phyloP scores from a whole-genome alignment of 371 early-diverging fungal genomes.

The Mucor irregularis region DNA sequence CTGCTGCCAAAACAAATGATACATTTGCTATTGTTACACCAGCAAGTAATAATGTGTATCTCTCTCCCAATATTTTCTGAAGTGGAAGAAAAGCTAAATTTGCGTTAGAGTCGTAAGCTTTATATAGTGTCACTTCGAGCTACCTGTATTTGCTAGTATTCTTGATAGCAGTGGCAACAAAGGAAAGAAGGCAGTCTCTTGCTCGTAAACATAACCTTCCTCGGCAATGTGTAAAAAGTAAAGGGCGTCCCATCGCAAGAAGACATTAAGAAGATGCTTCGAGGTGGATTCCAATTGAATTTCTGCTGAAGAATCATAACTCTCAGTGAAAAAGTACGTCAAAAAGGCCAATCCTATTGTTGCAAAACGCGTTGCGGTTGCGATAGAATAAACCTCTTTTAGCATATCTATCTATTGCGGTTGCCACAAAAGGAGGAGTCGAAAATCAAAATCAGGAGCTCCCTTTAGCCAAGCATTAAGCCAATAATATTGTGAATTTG shows the following conservation, averaged over 20 bases:
- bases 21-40: conserved; percentile 76
- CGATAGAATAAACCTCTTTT: conserved; percentile 29
- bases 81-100: conserved; percentile 47
- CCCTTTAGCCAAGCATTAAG: too few species aligned
- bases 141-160: conserved; percentile 40
- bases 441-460: too few species aligned
- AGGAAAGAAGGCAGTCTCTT: conserved; percentile 94
- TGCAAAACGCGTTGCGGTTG: conserved; percentile 25
- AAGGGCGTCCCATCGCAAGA: conserved; percentile 92
- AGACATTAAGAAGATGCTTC: conserved; percentile 34
- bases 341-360: conserved; percentile 24
- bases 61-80: conserved; percentile 39
- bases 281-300: conserved; percentile 20
- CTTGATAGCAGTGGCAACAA: conserved; percentile 70
- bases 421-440: too few species aligned
- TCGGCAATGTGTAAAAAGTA: conserved; percentile 86
- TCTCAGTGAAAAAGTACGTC: conserved; percentile 27
- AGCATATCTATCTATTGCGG: conserved; percentile 16
- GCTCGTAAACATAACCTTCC: conserved; percentile 85
- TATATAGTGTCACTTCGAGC: too few species aligned
- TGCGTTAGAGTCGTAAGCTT: background rate
- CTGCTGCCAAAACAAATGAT: conserved; percentile 77
- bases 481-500: too few species aligned
- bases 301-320: conserved; percentile 49
- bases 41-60: conserved; percentile 52